Conservation (phyloP, 495 filamentous ascomycete genomes). For the Lasiosphaeria miniovina region DNA sequence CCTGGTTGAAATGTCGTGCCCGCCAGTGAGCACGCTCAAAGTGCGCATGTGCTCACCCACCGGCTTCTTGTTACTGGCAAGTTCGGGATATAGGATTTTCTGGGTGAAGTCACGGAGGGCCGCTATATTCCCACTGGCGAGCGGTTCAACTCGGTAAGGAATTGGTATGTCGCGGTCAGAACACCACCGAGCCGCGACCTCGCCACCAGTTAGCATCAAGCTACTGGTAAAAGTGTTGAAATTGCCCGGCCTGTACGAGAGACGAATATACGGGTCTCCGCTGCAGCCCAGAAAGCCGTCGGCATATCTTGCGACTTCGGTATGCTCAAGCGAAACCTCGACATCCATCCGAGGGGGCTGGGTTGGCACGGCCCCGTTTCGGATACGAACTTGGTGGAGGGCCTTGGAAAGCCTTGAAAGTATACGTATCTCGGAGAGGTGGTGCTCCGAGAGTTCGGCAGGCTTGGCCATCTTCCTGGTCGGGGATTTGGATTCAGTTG, state of each 20-base stretch:
- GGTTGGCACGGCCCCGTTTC: slow-evolving; percentile 38
- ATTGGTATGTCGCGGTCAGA: slow-evolving; percentile 70
- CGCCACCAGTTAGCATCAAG: slow-evolving; percentile 76
- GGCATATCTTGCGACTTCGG: slow-evolving; percentile 10
- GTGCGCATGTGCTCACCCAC: slow-evolving; percentile 60
- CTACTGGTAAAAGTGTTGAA: slow-evolving; percentile 37
- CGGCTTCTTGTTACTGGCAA: slow-evolving; percentile 53
- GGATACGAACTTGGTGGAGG: slow-evolving; percentile 32
- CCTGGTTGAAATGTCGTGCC: slow-evolving; percentile 45
- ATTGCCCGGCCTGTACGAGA: slow-evolving; percentile 27
- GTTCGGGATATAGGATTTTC: slow-evolving; percentile 47
- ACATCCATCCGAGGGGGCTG: slow-evolving; percentile 33
- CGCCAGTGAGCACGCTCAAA: slow-evolving; percentile 55
- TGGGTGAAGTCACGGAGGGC: slow-evolving; percentile 45
- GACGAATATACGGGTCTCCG: slow-evolving; percentile 41
- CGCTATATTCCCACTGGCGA: slow-evolving; percentile 49
- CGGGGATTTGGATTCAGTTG: slow-evolving; percentile 14
- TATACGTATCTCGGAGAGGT: slow-evolving; percentile 31
- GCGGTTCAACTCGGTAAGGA: slow-evolving; percentile 67
- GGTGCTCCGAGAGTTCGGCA: slow-evolving; percentile 27
- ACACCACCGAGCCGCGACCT: slow-evolving; percentile 72
- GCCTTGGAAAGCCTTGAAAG: slow-evolving; percentile 37
- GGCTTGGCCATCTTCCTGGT: slow-evolving; percentile 35
- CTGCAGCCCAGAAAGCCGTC: slow-evolving; percentile 22
- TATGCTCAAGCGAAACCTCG: slow-evolving; percentile 30